Conservation (phyloP, 228 moss, liverwort and hornwort species). For the Sphagnum fallax region DNA sequence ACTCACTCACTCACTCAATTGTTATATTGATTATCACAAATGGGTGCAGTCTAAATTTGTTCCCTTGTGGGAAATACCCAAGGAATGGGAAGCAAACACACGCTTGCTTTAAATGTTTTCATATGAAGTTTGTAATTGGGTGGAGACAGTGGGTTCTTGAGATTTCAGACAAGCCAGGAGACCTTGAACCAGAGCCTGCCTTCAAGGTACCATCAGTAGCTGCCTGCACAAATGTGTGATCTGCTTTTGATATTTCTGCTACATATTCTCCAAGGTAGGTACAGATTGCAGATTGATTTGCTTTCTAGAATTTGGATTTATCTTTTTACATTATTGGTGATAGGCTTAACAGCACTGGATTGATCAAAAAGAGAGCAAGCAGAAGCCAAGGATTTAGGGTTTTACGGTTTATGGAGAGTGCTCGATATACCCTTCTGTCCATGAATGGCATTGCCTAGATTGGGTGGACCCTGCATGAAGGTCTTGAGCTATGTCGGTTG, state of each 20-base stretch:
- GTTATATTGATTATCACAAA: no score
- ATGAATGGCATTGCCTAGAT: neutral
- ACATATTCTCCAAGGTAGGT: neutral
- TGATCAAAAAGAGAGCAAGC: no score
- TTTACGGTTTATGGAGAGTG: no score
- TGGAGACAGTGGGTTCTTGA: constrained; percentile 47
- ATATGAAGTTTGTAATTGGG: neutral
- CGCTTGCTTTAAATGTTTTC: no score
- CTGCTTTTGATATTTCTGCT: neutral
- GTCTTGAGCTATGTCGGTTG: neutral
- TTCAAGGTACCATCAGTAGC: constrained; percentile 48
- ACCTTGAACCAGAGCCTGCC: constrained; percentile 71
- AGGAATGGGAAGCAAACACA: no score
- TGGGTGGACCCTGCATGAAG: neutral
- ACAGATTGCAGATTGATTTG: neutral
- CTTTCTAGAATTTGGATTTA: neutral
- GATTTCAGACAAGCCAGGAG: constrained; percentile 66
- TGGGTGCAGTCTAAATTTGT: no score
- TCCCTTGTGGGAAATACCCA: no score
- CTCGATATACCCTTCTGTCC: neutral
- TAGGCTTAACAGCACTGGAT: neutral
- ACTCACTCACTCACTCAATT: no score
- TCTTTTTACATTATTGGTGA: neutral
- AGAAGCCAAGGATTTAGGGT: no score
- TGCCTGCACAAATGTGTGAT: constrained; percentile 1